Base-by-base conservation (phyloP, 805 yeast genomes). In the Wickerhamomyces silvicola region DNA sequence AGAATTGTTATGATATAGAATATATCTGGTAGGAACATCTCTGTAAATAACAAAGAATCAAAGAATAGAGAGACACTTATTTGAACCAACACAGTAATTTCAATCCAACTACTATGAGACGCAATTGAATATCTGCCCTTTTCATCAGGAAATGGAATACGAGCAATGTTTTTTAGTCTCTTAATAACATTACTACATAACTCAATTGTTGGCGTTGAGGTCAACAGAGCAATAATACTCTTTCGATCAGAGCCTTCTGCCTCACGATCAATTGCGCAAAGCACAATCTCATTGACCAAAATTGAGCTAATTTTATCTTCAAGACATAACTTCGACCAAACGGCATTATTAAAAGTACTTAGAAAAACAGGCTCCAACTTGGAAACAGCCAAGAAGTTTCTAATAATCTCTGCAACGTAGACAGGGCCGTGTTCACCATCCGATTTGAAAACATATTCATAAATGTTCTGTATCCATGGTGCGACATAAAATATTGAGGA, bases 381-480 rank as follows among this genome's bases (percentile, higher is more conserved):
- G 3, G 88, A 70, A 18, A 78, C 65, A 22, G 68, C 63, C 33
- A 85, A 74, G 39, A 83, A 66, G 31, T 71, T 71, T 24, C 87
- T 63, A 16, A 85, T 64, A 9, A 84, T 56, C 27, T 70, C 75
- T 1, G 80, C 68, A 6, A 80, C 69, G 33, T 71, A 63, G 31
- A 73, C 80, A 2, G 73, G 66, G 0, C 94, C 92, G 35, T 60
- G 63, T 19, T 67, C 70, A 18, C 72, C 75, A 43, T 71, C 75
- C 12, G 62, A 63, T 25, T 68, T 45, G 46, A 65, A 79, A 7
- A 83, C 77, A 42, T 74, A 55, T 10, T 65, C 62, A 49, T 75
- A 73, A 16, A 84, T 62, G 44, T 84, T 81, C 16, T 69, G 69
- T 11, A 81, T 64, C 94, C 95, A 86, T 2, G 92, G 88, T 0